Percentiles rank a stretch among this genome's conserved stretches.
phyloP scores from a whole-genome alignment of 192 early-diverging fungal species.

The Endogone sp. region DNA sequence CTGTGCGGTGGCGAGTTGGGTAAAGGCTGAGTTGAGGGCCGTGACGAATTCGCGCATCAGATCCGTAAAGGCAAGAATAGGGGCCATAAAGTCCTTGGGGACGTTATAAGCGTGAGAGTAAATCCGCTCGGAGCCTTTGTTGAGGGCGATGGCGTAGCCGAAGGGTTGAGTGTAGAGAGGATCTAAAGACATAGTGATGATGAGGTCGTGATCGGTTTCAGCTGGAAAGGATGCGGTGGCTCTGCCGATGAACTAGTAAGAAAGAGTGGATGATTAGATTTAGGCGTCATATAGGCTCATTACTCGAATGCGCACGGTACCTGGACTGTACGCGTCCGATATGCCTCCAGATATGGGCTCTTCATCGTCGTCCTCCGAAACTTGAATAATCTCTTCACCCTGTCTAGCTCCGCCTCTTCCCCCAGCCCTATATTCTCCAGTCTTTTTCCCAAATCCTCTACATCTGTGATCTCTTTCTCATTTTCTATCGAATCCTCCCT shows the following conservation, averaged over 20 bases:
- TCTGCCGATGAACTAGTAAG: not conserved
- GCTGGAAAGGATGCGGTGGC: not conserved
- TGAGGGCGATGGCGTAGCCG: conserved; percentile 9
- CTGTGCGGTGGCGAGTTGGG: not conserved
- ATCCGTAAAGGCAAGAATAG: not conserved
- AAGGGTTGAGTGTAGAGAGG: conserved; percentile 8
- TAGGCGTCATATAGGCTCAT: not conserved
- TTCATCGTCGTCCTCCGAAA: not conserved
- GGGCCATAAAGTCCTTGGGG: not conserved
- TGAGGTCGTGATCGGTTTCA: conserved; percentile 5
- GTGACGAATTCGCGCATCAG: conserved; percentile 16
- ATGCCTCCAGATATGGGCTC: not conserved
- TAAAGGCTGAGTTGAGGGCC: conserved; percentile 4
- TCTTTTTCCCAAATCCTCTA: conserved; percentile 1
- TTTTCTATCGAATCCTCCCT: not conserved
- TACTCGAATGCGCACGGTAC: not conserved
- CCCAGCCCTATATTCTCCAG: not conserved
- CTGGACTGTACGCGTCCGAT: not conserved
- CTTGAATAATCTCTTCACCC: not conserved
- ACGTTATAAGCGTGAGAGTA: not conserved
- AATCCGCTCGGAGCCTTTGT: not conserved
- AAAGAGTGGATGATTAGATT: too few relatives aligned
- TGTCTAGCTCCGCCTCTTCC: not conserved
- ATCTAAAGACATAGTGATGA: conserved; percentile 16
- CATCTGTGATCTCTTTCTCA: not conserved